Base-by-base conservation (phyloP, 306 rosid genomes). In the Pyrus communis region DNA sequence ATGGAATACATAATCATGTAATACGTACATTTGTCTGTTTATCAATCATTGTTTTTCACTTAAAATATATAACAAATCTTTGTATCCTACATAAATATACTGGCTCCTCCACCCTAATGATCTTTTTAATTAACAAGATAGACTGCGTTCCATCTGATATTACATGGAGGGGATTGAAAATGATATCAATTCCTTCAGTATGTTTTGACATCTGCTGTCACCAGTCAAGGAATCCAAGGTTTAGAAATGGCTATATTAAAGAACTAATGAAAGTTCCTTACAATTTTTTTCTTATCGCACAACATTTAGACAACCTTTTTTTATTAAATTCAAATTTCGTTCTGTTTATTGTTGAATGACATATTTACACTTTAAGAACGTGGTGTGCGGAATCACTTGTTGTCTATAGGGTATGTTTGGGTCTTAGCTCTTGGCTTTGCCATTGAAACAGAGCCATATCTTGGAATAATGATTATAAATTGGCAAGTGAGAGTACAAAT, bases 61-160 rank as follows among this genome's bases (percentile, higher is more conserved):
- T 59, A 51, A 46, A 52, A 58, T 79, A 45, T 18, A 45, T 25
- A 30, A 21, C n/a, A 18, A 21, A 46, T 67, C 2, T 8, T 43
- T 59, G n/a, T 43, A 25, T 67, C 13, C 80, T 78, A 70, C 87
- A 90, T 96, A 82, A 64, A 74, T 83, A 89, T 67, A 68, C 75
- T 72, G 93, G 92, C 85, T 86, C 92, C 62, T 84, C 89, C 70
- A 85, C 90, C 82, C 95, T 95, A 4, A 77, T 86, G 67, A 89
- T 94, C 78, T 95, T 94, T 75, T 97, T 92, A 75, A 78, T 92
- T 59, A 92, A 95, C 89, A 90, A 95, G 86, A 88, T 90, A 79
- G 98, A 95, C 57, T 82, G 95, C 74, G 80, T 79, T 55, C 76
- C 89, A 70, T 76, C 80, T 79, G 81, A 31, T 30, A 80, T 30